Percentiles rank a stretch among this genome's conserved stretches.
Evolutionary conservation across 148 eudicot genomes (phyloP).

Genomic region (Diospyros lotus): DNA sequence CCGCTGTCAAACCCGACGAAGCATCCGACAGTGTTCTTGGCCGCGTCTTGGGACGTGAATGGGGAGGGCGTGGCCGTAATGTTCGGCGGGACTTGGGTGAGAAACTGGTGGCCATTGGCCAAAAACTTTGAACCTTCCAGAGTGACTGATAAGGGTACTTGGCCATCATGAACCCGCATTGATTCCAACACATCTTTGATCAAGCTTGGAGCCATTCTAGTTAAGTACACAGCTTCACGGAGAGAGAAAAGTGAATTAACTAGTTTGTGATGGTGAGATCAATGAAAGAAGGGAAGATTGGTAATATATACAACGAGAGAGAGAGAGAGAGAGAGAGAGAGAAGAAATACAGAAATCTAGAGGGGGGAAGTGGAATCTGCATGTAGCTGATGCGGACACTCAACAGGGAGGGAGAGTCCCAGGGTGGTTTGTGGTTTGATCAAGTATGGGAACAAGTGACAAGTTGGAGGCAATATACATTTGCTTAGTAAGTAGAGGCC

Average conservation of each 20-base stretch:
- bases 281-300: not conserved
- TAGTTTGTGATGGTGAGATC: not conserved
- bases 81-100: conserved; percentile 57
- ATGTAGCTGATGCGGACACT: no score
- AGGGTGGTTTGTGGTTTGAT: not conserved
- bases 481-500: no score
- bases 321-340: not conserved
- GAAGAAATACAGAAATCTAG: not conserved
- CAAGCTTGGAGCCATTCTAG: not conserved
- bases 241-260: not conserved
- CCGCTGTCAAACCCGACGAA: conserved; percentile 6
- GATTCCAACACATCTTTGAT: no score
- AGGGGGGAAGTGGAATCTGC: no score
- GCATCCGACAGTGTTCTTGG: conserved; percentile 1
- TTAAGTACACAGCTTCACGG: not conserved
- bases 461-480: not conserved
- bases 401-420: no score
- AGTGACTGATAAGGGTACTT: conserved; percentile 4
- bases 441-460: not conserved
- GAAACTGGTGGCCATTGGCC: conserved; percentile 58
- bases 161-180: no score
- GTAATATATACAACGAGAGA: not conserved
- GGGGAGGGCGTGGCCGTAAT: conserved; percentile 34
- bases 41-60: conserved; percentile 7
- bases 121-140: conserved; percentile 47